phyloP scores from a whole-genome alignment of 176 grass and related monocot species.

The Secale cereale region DNA sequence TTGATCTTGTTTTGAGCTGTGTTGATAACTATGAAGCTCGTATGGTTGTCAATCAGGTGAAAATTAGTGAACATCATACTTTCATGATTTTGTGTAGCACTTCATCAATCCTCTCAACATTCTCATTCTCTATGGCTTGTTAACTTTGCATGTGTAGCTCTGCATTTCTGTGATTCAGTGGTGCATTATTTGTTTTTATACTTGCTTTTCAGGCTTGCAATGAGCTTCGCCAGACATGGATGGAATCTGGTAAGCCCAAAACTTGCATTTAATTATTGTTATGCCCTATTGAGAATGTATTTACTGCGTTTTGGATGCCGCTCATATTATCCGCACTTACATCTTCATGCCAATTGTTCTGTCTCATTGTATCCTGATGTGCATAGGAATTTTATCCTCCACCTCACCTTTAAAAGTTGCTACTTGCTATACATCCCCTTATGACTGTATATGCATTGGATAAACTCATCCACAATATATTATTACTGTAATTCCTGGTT shows the following conservation, averaged over 20 bases:
- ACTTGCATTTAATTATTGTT: not conserved
- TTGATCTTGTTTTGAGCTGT: conserved; percentile 97
- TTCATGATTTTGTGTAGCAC: conserved; percentile 7
- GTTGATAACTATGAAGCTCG: conserved; percentile 99
- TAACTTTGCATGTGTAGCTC: not conserved
- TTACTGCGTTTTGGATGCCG: not conserved
- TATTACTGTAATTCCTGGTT: not conserved
- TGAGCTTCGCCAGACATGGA: conserved; percentile 94
- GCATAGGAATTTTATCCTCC: not conserved
- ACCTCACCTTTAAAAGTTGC: conserved; percentile 7
- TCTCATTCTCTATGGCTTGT: not conserved
- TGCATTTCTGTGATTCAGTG: not conserved
- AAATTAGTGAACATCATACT: not conserved
- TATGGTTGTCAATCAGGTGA: conserved; percentile 98
- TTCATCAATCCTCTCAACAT: not conserved
- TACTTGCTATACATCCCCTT: not conserved
- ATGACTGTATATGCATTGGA: not conserved
- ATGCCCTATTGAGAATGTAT: not conserved
- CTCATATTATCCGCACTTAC: conserved; percentile 14
- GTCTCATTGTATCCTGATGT: not conserved
- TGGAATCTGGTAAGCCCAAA: conserved; percentile 84
- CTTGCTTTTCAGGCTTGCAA: conserved; percentile 79
- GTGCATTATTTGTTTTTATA: conserved; percentile 14
- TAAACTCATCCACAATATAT: not conserved
- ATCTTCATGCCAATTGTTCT: not conserved